Evolutionary conservation across 129 eudicot species (phyloP).

Genomic region (Calendula officinalis): DNA sequence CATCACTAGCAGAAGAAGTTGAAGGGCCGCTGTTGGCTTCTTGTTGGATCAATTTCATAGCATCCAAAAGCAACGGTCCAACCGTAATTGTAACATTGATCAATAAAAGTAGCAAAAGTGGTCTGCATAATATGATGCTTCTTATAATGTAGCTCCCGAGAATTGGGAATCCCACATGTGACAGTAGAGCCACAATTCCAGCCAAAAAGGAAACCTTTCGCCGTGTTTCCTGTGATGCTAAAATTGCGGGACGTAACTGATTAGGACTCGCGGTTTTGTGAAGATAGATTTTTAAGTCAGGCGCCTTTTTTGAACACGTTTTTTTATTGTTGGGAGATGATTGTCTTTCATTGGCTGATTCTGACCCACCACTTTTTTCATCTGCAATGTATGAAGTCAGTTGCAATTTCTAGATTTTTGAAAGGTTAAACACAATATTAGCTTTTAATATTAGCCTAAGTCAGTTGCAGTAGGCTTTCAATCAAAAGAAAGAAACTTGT

Average conservation of each 20-base stretch:
- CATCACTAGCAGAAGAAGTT: conserved; percentile 19
- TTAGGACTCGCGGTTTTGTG: conserved; percentile 33
- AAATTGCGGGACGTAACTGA: conserved; percentile 51
- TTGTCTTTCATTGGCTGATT: neutral
- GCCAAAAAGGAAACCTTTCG: conserved; percentile 44
- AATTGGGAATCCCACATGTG: conserved; percentile 57
- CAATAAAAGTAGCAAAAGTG: conserved; percentile 61
- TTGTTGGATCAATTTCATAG: conserved; percentile 26
- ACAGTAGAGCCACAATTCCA: conserved; percentile 57
- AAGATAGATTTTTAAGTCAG: conserved; percentile 24
- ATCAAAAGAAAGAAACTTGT: too few relatives aligned
- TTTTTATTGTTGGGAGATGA: conserved; percentile 21
- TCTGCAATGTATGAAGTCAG: conserved; percentile 12
- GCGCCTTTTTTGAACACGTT: conserved; percentile 13
- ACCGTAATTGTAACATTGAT: conserved; percentile 56
- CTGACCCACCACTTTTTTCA: conserved; percentile 17
- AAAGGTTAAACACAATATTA: neutral
- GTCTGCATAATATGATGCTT: conserved; percentile 49
- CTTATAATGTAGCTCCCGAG: conserved; percentile 41
- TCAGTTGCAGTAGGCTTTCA: neutral
- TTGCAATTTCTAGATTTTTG: neutral
- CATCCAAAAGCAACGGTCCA: conserved; percentile 42
- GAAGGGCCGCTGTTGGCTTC: neutral
- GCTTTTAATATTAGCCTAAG: too few relatives aligned
- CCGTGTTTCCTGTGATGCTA: conserved; percentile 54